Base-by-base conservation (phyloP, 257 asterid species). In the Capsicum pubescens region DNA sequence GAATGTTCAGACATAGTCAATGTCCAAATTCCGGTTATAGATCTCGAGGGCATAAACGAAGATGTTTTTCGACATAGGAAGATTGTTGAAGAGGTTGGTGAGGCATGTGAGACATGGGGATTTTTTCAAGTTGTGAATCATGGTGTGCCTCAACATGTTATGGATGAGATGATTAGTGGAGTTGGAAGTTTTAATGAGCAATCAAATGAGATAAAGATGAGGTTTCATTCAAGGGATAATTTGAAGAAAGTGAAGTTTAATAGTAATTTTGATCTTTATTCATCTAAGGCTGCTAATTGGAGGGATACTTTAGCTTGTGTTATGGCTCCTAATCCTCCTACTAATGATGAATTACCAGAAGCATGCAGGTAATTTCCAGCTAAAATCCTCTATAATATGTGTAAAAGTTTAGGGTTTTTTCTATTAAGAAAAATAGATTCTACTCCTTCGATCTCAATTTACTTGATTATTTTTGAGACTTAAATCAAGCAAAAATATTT, bases 101-200 rank as follows among this genome's bases (percentile, higher is more conserved):
- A 83, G 15, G 85, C 85, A 42, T 68, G 85, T 83, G 58, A 55
- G 79, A 70, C 8, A 2, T 83, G 83, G 83, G 86, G 83, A 9
- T 78, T 84, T 63, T 84, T 84, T 59, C 86, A 84, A 69, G 82
- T 84, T 59, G 79, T 84, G n/a, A 84, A 84, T n/a, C 86, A 84
- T 84, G 83, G 83, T 46, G 36, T 77, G 1, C 79, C 86, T 26
- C 64, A 57, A 4, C 59, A 52, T 16, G 68, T 64, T 36, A 59
- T 84, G 86, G 83, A 84, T 77, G 86, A 78, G 57, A 84, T 84
- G 86, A 61, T 84, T 8, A 2, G 7, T 9, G 86, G 83, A 63
- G 55, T 78, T 60, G 3, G 19, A 46, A 3, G 83, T 8, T 84
- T 84, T 16, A 36, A 77, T 42, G 83, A 84, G 60, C 83, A 50